Evolutionary conservation across 208 protist genomes (phyloP).

Genomic region (Leishmania aethiopica): DNA sequence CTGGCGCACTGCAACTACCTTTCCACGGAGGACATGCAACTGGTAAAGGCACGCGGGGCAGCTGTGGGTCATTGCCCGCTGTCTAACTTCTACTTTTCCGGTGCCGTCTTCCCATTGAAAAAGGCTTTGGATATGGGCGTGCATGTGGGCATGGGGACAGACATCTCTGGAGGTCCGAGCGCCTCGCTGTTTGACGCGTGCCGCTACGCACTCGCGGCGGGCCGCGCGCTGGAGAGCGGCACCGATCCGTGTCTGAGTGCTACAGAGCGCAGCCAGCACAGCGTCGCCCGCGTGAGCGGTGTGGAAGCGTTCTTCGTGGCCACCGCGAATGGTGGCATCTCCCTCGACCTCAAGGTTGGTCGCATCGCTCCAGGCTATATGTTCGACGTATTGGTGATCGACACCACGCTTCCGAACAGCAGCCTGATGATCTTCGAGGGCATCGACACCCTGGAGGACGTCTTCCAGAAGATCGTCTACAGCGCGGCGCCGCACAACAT

Average conservation of each 20-base stretch:
- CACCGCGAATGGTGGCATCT: slow-evolving; percentile 85
- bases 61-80: slow-evolving; percentile 92
- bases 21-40: slow-evolving; percentile 77
- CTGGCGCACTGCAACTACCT: slow-evolving; percentile 93
- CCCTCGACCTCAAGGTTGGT: slow-evolving; percentile 89
- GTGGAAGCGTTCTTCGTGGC: slow-evolving; percentile 88
- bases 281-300: slow-evolving; percentile 39
- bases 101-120: slow-evolving; percentile 73
- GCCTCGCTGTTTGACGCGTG: slow-evolving; percentile 88
- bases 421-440: slow-evolving; percentile 65
- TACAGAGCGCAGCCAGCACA: slow-evolving; percentile 32
- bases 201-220: slow-evolving; percentile 73
- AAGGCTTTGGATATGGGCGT: slow-evolving; percentile 67
- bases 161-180: slow-evolving; percentile 91
- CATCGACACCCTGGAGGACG: slow-evolving; percentile 54
- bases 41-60: slow-evolving; percentile 58
- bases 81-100: slow-evolving; percentile 92
- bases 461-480: slow-evolving; percentile 85
- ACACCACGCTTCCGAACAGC: slow-evolving; percentile 49
- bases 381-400: slow-evolving; percentile 91
- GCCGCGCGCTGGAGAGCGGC: slow-evolving; percentile 61
- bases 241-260: slow-evolving; percentile 35
- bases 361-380: slow-evolving; percentile 82
- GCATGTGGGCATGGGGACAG: slow-evolving; percentile 94
- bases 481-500: slow-evolving; percentile 66